Conservation (phyloP, 1,139 yeast species). For the Scheffersomyces titani region DNA sequence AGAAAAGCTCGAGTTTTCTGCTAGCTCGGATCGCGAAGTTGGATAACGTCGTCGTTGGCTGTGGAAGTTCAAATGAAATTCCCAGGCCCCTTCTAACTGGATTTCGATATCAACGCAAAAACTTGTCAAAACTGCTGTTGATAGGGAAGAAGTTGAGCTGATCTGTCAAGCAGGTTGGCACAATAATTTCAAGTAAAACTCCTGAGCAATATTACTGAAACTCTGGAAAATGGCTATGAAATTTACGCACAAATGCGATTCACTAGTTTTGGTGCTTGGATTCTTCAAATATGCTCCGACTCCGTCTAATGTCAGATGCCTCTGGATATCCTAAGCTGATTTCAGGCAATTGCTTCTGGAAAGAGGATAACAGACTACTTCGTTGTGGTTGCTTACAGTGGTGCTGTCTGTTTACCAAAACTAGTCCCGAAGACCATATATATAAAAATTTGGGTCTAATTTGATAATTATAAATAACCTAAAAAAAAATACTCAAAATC, state of each 20-base stretch:
- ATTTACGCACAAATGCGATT: neutral
- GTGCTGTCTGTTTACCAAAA: neutral
- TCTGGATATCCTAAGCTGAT: neutral
- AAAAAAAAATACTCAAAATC: neutral
- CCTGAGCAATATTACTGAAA: neutral
- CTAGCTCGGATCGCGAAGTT: neutral
- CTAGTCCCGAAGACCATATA: neutral
- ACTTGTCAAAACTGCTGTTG: neutral
- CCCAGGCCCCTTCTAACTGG: neutral
- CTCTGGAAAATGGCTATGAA: neutral
- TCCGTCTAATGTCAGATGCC: neutral
- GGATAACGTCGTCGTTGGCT: neutral
- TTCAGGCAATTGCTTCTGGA: neutral
- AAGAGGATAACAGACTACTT: neutral
- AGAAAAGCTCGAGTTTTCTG: neutral
- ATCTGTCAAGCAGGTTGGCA: neutral
- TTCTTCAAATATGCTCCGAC: neutral
- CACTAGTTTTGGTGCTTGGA: neutral
- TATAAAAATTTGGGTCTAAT: neutral
- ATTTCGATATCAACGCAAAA: neutral
- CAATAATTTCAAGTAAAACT: neutral
- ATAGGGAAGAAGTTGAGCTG: neutral
- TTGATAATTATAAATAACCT: constrained; percentile 1
- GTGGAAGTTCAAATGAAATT: neutral
- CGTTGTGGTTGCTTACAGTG: neutral